Evolutionary conservation across 805 yeast genomes (phyloP).

Genomic region (Ogataea glucozyma): DNA sequence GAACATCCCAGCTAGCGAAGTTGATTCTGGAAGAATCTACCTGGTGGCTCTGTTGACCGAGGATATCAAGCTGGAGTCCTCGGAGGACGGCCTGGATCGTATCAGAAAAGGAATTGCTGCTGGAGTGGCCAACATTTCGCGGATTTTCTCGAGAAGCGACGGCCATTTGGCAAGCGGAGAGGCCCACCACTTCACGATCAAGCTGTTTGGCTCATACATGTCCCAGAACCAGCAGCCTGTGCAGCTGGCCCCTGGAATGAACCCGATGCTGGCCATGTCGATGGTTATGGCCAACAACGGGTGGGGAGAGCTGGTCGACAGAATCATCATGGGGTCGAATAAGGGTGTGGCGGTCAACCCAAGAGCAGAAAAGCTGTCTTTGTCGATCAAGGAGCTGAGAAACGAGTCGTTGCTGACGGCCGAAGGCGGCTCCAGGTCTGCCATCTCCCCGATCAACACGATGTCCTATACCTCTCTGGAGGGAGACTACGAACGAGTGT

Average conservation of each 20-base stretch:
- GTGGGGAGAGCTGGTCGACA: slow-evolving; percentile 84
- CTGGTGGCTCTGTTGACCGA: slow-evolving; percentile 78
- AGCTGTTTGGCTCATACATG: slow-evolving; percentile 70
- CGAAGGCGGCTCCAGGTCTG: slow-evolving; percentile 35
- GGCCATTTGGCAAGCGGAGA: slow-evolving; percentile 62
- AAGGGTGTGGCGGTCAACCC: slow-evolving; percentile 81
- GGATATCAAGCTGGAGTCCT: slow-evolving; percentile 49
- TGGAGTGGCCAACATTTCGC: slow-evolving; percentile 82
- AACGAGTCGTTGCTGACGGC: slow-evolving; percentile 36
- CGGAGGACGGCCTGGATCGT: slow-evolving; percentile 30
- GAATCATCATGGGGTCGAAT: slow-evolving; percentile 73
- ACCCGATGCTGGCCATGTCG: slow-evolving; percentile 37
- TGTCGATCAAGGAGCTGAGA: slow-evolving; percentile 73
- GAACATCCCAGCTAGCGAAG: slow-evolving; percentile 67
- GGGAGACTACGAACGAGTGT: slow-evolving; percentile 58
- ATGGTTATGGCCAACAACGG: slow-evolving; percentile 56
- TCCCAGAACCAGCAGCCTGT: slow-evolving; percentile 37
- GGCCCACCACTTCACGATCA: slow-evolving; percentile 69
- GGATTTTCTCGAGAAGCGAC: slow-evolving; percentile 67
- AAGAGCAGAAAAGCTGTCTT: slow-evolving; percentile 68
- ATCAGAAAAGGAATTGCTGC: slow-evolving; percentile 83
- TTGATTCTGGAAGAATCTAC: slow-evolving; percentile 62
- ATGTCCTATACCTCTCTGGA: slow-evolving; percentile 65
- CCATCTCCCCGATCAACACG: slow-evolving; percentile 66
- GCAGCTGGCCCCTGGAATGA: slow-evolving; percentile 35